Conservation (phyloP, 345 rosid genomes). For the Heritiera fomes region DNA sequence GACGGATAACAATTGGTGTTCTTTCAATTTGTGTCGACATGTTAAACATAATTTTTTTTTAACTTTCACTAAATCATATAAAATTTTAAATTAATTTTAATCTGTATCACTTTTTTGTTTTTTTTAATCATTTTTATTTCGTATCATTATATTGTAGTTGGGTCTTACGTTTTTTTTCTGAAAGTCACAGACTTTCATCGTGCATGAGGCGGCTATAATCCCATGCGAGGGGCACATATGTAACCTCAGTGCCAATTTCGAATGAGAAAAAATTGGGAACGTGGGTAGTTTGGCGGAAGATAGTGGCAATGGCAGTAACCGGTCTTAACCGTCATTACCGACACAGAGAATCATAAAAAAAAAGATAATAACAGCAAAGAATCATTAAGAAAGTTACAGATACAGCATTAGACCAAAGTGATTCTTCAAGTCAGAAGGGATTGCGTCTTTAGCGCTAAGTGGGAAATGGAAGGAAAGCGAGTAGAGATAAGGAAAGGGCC, state of each 20-base stretch:
- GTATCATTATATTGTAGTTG: no score
- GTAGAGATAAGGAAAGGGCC: constrained; percentile 83
- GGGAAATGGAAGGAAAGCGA: constrained; percentile 45
- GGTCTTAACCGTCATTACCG: constrained; percentile 45
- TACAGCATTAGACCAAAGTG: neutral
- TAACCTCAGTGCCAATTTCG: neutral
- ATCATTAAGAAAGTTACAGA: neutral
- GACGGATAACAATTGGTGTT: no score
- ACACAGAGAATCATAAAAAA: neutral
- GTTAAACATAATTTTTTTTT: no score
- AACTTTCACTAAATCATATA: no score
- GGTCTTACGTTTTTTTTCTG: neutral
- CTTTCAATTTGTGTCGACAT: no score
- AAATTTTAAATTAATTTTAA: no score
- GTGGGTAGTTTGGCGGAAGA: constrained; percentile 39
- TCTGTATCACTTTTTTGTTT: no score
- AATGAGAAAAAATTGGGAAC: constrained; percentile 38
- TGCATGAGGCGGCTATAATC: no score
- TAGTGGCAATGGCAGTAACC: constrained; percentile 46
- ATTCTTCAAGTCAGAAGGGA: neutral
- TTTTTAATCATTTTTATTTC: no score
- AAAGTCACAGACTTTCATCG: no score
- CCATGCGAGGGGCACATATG: neutral
- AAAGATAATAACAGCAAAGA: neutral
- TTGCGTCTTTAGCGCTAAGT: neutral